phyloP scores from a whole-genome alignment of 192 early-diverging fungal species.

The Haplosporangium gracile region DNA sequence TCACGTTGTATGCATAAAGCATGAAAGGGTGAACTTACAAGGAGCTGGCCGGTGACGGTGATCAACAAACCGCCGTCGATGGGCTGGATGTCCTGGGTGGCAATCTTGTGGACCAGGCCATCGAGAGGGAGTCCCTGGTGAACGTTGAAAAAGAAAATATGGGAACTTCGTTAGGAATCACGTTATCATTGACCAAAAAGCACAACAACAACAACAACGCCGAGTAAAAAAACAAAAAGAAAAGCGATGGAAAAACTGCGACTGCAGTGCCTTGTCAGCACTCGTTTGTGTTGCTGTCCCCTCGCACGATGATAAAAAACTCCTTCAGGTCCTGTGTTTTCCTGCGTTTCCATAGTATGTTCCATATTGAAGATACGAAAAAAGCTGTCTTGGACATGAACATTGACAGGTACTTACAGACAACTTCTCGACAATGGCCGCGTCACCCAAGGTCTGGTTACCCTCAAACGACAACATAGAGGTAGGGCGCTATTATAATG shows the following conservation, averaged over 20 bases:
- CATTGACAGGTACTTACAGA: constrained; percentile 60
- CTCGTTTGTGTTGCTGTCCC: no score
- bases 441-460: constrained; percentile 67
- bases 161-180: background rate
- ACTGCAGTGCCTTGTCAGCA: no score
- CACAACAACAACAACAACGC: no score
- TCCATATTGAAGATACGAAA: no score
- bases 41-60: constrained; percentile 88
- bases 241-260: no score
- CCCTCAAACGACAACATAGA: constrained; percentile 95
- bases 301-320: no score
- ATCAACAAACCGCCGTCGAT: constrained; percentile 73
- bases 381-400: no score
- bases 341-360: no score
- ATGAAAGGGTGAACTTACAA: constrained; percentile 60
- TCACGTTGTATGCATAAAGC: no score
- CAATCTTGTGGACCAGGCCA: constrained; percentile 77
- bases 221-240: no score
- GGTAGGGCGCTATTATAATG: constrained; percentile 67
- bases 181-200: background rate
- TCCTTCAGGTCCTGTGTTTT: no score
- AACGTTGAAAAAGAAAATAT: background rate
- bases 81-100: constrained; percentile 88
- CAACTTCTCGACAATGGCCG: constrained; percentile 83
- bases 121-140: constrained; percentile 83